Evolutionary conservation across 345 rosid genomes (phyloP), one percentile per base, ranked within the genome.

Genomic region (Eucalyptus erythrocorys): DNA sequence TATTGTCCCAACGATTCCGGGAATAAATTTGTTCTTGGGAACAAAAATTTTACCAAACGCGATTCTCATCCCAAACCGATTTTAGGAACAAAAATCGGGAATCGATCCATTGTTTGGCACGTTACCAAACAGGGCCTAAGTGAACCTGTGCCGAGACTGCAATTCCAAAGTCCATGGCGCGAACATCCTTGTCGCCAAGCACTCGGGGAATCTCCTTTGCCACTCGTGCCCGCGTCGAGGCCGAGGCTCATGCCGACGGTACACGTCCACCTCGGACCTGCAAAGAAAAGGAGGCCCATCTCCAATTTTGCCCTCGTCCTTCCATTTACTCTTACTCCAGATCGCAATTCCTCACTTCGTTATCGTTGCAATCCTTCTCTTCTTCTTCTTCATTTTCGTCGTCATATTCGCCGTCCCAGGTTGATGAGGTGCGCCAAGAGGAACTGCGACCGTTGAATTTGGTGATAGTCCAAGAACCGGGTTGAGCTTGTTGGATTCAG

Each of bases 181-280:
- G n/a, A 95, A 94, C 89, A 94, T 93, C 85, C 91, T 95, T 42
- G 96, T 94, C 7, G 93, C 95, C 4, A 91, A 93, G 80, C 95
- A 95, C 89, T 17, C 87, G 21, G 91, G 96, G 7, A 80, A 84
- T 48, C 94, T 94, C 34, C 95, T 95, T 24, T 95, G 96, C 87
- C 93, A 79, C 59, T 80, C 84, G n/a, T 95, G 96, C 86, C 93
- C 27, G 93, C 92, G 86, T 88, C 91, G 4, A 95, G 96, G 14
- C 86, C 89, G 26, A 90, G 89, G 50, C 91, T 95, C 42, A 91
- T 92, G 34, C 92, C 90, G 5, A 89, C 92, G 14, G 57, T 89
- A 50, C 81, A 82, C 21, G 57, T 59, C 21, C 80, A 32, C 34
- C 0, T 8, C 26, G n/a, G 34, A 16, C 86, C 47, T 37, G 17